phyloP scores from a whole-genome alignment of 139 green algal genomes.

The Picochlorum costavermella region DNA sequence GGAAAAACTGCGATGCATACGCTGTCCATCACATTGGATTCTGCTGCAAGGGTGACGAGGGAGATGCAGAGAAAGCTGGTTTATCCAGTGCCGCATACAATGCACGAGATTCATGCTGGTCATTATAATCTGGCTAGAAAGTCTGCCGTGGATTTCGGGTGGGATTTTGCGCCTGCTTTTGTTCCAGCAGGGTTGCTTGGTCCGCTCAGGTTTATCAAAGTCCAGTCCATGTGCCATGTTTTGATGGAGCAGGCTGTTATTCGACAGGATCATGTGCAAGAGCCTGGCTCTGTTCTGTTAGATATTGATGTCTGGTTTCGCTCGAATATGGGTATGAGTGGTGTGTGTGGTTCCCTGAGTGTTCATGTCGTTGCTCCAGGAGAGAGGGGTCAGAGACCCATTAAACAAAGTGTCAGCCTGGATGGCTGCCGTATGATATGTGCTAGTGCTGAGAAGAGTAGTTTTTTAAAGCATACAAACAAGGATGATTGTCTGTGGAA shows the following conservation, averaged over 20 bases:
- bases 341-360: neutral
- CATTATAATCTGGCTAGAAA: conserved; percentile 73
- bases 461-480: neutral
- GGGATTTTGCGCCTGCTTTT: conserved; percentile 76
- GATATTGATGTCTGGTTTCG: conserved; percentile 9
- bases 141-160: conserved; percentile 62
- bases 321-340: neutral
- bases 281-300: conserved; percentile 17
- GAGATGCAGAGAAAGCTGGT: neutral
- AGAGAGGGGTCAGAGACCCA: neutral
- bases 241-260: conserved; percentile 8
- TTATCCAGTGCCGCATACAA: conserved; percentile 17
- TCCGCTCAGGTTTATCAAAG: conserved; percentile 28
- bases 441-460: neutral
- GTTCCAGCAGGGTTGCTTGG: conserved; percentile 52
- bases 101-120: conserved; percentile 11
- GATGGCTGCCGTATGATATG: neutral
- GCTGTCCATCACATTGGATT: conserved; percentile 12
- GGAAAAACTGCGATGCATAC: neutral
- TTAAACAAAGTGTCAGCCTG: neutral
- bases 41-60: neutral
- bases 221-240: neutral
- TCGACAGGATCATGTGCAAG: conserved; percentile 16
- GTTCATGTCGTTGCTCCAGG: neutral
- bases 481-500: too few relatives aligned